Base-by-base conservation (phyloP, 345 rosid genomes). In the Geranium rotundifolium region DNA sequence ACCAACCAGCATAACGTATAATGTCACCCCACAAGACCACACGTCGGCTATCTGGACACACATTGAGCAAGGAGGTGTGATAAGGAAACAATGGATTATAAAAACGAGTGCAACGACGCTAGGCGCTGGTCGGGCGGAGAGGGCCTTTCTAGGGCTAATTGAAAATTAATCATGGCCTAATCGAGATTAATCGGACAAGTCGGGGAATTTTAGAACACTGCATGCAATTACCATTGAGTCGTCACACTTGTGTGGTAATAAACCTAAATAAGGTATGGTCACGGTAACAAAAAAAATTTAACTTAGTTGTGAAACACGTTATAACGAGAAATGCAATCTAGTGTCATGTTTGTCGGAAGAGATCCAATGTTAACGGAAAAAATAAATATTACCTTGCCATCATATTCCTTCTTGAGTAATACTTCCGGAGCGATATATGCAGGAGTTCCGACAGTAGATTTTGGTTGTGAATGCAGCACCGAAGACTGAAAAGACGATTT, bases 381-480 rank as follows among this genome's bases (percentile, higher is more conserved):
- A 67, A 39, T 19, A 59, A 56, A 37, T 17, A 66, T 64, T 82
- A 90, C 99, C 99, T 95, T 88, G 69, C 99, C 99, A 71, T 95
- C 97, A 49, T 95, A 95, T 78, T 90, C 99, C 80, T 88, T 90
- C 82, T 88, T 90, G 23, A 86, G 92, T 65, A 95, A 78, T 61
- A 95, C 96, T 81, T 95, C 99, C 4, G 99, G 99, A 71, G 99
- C 99, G 4, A 90, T 95, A 70, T 95, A 95, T 58, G 99, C 99
- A 64, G 99, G 99, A 20, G 99, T 95, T 72, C 99, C 99, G 63
- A 95, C 99, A 1, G 99, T 88, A 58, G 99, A 95, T 75, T 90
- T 95, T 4, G 99, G 99, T 66, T 90, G 97, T 0, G 99, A 95
- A 71, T 95, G 97, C 34, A 90, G 82, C 76, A 95, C 88, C 1